Evolutionary conservation across 192 early-diverging fungal species (phyloP), one percentile per base, ranked within the genome.

Genomic region (Entomortierella lignicola): DNA sequence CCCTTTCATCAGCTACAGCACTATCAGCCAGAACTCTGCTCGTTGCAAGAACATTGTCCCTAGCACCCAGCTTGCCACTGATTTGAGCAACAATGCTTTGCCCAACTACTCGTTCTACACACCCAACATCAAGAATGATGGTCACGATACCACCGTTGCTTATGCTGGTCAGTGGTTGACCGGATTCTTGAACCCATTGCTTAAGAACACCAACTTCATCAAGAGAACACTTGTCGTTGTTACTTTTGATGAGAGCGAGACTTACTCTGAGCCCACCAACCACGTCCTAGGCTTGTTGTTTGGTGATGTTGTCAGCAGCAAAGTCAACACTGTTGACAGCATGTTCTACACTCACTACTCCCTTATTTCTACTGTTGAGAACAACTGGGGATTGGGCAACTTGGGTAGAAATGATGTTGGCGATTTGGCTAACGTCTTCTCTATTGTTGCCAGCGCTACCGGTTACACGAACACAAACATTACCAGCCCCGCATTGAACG

Each of bases 281-380:
- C 71, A 69, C 4, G 77, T 89, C 34, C 77, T 68, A 60, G 32
- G 69, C 23, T 20, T 82, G 21, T 62, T 86, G 52, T 32, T 87
- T 4, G 85, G 87, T 42, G 59, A 62, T 54, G 64, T 79, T n/a
- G 71, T 82, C 27, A 27, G 66, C 11, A 13, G 31, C 25, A 34
- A 55, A 21, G 51, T 58, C 48, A 64, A 66, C 58, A 81, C 79
- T 27, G 55, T 34, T 6, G 92, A 93, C 71, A 54, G 15, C 50
- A 89, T 89, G 10, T 66, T 26, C 43, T 92, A 90, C 60, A 84
- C 82, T 25, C 92, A 93, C 59, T 92, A 89, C 79, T 88, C 86
- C 23, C 21, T 83, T 2, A 55, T 91, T 26, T 75, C 83, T 25
- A 91, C 91, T n/a, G 60, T 89, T 12, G 88, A 89, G 64, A 29